phyloP scores from a whole-genome alignment of 2,329 filamentous ascomycete genomes.

The Fusarium cicatricum region DNA sequence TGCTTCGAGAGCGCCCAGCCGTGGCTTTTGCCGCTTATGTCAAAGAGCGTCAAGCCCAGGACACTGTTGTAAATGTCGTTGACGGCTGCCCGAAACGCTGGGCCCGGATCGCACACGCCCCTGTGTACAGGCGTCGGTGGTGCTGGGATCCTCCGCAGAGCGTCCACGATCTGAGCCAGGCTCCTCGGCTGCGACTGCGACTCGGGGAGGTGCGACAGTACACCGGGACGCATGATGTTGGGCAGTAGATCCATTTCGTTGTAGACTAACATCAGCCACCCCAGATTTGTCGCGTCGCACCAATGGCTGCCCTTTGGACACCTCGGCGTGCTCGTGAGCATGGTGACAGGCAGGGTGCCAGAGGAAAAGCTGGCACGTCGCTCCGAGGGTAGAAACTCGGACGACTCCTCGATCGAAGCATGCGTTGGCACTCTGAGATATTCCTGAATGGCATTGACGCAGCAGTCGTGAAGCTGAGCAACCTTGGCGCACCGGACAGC shows the following conservation, averaged over 20 bases:
- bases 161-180: constrained; percentile 55
- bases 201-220: constrained; percentile 37
- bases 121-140: constrained; percentile 52
- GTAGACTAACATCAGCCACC: constrained; percentile 62
- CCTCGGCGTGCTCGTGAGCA: constrained; percentile 51
- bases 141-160: constrained; percentile 54
- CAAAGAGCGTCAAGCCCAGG: constrained; percentile 56
- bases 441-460: constrained; percentile 54
- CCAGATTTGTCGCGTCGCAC: constrained; percentile 62
- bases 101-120: constrained; percentile 59
- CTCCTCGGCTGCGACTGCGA: constrained; percentile 47
- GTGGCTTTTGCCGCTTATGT: constrained; percentile 57
- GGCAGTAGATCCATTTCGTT: constrained; percentile 57
- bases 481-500: constrained; percentile 59
- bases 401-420: constrained; percentile 12
- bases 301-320: constrained; percentile 59
- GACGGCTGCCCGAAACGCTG: constrained; percentile 56
- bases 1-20: constrained; percentile 60
- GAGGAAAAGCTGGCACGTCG: constrained; percentile 32
- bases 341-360: constrained; percentile 24
- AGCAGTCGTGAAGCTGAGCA: constrained; percentile 59
- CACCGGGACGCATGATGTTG: constrained; percentile 48
- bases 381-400: constrained; percentile 32
- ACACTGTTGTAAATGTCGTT: constrained; percentile 62
- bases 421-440: constrained; percentile 50